These are phyloP conservation scores for Blastocystis sp. DNA, from an alignment of 352 stramenopile species.

Conservation along the genomic window DNA sequence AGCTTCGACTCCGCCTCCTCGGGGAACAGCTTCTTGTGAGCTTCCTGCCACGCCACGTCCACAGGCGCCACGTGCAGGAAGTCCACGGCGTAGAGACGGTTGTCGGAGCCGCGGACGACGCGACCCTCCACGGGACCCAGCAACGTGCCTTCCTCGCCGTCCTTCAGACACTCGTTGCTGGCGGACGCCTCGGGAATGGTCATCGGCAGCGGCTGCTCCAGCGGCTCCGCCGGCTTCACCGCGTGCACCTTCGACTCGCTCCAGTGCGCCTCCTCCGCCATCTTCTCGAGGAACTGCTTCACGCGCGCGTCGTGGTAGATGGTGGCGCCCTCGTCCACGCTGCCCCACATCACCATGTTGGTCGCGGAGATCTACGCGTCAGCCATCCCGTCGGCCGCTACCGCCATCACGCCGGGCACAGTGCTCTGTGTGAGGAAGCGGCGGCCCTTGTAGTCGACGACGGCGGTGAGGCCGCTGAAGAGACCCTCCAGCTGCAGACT, in stretches of 20 bases:
- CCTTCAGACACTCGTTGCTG: background rate
- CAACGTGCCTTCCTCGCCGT: slow-evolving; percentile 15
- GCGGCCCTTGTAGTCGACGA: slow-evolving; percentile 51
- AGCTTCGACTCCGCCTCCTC: background rate
- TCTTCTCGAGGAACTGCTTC: background rate
- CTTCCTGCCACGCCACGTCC: slow-evolving; percentile 26
- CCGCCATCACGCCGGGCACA: slow-evolving; percentile 10
- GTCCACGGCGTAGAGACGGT: slow-evolving; percentile 47
- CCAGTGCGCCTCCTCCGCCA: slow-evolving; percentile 38
- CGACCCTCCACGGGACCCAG: slow-evolving; percentile 52
- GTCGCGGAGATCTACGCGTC: background rate
- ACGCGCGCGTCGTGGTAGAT: slow-evolving; percentile 34
- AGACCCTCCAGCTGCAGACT: slow-evolving; percentile 1
- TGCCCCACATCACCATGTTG: slow-evolving; percentile 53
- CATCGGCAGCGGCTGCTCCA: background rate
- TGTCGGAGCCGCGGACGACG: slow-evolving; percentile 27
- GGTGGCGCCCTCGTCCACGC: slow-evolving; percentile 31
- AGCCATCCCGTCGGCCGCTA: background rate
- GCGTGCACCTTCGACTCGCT: background rate
- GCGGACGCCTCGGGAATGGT: slow-evolving; percentile 8
- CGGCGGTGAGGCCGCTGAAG: background rate
- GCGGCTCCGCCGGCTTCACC: background rate
- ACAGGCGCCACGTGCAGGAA: slow-evolving; percentile 42
- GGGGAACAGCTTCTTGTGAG: background rate
- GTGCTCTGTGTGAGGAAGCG: slow-evolving; percentile 22